Conservation (phyloP, 306 rosid species). For the Dalbergia cochinchinensis region DNA sequence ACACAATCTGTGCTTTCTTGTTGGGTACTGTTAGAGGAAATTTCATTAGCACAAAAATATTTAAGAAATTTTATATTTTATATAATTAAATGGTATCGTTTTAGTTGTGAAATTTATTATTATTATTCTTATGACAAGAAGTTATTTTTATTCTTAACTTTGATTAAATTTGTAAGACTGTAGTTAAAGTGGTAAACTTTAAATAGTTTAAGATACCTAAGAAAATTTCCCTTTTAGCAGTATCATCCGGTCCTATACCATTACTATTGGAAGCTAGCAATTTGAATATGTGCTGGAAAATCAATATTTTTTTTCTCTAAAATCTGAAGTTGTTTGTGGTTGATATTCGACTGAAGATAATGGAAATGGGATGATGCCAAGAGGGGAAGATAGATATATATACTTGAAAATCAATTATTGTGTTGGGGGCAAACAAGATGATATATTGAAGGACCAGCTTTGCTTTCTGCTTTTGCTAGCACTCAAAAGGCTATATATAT, state of each 20-base stretch:
- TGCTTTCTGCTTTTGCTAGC: neutral
- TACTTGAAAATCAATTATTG: slow-evolving; percentile 13
- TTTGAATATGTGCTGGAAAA: neutral
- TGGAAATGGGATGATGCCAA: neutral
- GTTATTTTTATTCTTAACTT: too few relatives aligned
- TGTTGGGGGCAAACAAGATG: slow-evolving; percentile 24
- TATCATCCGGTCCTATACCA: neutral
- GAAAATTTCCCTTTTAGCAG: neutral
- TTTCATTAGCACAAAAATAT: too few relatives aligned
- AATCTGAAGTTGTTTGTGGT: neutral
- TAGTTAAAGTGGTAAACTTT: neutral
- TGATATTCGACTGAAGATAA: neutral
- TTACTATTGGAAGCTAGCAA: neutral
- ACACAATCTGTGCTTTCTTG: neutral
- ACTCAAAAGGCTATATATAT: neutral
- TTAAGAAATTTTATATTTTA: neutral
- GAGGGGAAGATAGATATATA: neutral
- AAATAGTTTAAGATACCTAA: too few relatives aligned
- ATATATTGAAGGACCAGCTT: neutral
- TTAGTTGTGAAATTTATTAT: neutral
- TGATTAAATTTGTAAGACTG: too few relatives aligned
- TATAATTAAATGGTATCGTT: neutral
- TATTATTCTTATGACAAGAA: too few relatives aligned
- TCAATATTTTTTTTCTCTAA: neutral
- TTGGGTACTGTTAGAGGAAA: neutral